Conservation (phyloP, 2,329 filamentous ascomycete genomes). For the Rachicladosporium sp. region DNA sequence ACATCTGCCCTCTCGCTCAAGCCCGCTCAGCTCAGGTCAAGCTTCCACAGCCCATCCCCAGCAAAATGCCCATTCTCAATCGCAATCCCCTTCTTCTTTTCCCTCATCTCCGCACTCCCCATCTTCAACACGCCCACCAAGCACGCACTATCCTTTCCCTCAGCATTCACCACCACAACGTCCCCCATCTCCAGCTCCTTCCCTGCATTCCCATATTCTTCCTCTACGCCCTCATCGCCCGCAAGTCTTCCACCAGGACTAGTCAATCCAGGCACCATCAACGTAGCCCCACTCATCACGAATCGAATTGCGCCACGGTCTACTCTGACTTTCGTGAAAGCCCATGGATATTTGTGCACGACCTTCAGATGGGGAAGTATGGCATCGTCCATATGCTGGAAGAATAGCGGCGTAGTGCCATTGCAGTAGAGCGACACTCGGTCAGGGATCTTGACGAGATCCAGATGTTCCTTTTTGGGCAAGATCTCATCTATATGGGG, state of each 20-base stretch:
- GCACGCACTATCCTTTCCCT: conserved; percentile 88
- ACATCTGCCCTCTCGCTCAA: no score
- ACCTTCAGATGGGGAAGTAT: conserved; percentile 80
- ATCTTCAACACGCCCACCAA: conserved; percentile 73
- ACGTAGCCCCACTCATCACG: conserved; percentile 79
- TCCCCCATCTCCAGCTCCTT: conserved; percentile 68
- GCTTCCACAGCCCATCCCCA: conserved; percentile 84
- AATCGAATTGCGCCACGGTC: conserved; percentile 95
- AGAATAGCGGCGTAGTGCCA: conserved; percentile 71
- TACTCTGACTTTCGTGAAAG: conserved; percentile 75
- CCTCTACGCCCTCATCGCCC: conserved; percentile 28
- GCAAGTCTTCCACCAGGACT: conserved; percentile 71
- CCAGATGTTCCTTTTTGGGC: conserved; percentile 85
- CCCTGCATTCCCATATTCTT: conserved; percentile 36
- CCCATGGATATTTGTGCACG: conserved; percentile 77
- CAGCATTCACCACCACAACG: conserved; percentile 78
- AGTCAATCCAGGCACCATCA: conserved; percentile 93
- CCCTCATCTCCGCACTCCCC: conserved; percentile 84
- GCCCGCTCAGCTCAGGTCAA: conserved; percentile 40
- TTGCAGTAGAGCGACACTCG: conserved; percentile 80
- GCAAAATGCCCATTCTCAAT: conserved; percentile 90
- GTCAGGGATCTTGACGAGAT: conserved; percentile 88
- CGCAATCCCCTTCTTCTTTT: conserved; percentile 84
- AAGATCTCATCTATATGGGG: conserved; percentile 87
- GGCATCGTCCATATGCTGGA: conserved; percentile 65